Evolutionary conservation across 2,329 filamentous ascomycete genomes (phyloP).

Genomic region (Pseudovirgaria hyperparasitica): DNA sequence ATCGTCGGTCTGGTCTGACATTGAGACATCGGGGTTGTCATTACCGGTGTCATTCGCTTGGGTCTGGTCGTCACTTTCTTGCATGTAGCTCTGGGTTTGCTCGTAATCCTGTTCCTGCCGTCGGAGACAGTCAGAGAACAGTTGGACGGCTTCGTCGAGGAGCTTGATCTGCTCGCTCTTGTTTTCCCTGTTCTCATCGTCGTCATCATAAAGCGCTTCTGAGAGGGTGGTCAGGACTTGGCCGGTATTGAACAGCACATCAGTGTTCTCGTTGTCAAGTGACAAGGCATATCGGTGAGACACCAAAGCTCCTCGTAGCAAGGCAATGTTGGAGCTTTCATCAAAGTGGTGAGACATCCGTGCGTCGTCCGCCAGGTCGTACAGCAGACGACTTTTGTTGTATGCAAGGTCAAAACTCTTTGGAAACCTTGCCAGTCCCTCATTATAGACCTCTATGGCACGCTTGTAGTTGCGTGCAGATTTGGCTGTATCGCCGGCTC

Average conservation of each 20-base stretch:
- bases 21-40: conserved; percentile 11
- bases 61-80: conserved; percentile 15
- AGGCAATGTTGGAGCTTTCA: conserved; percentile 37
- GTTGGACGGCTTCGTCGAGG: conserved; percentile 47
- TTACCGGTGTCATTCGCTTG: conserved; percentile 12
- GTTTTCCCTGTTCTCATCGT: conserved; percentile 11
- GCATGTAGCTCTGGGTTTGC: conserved; percentile 22
- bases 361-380: neutral
- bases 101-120: conserved; percentile 34
- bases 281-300: conserved; percentile 51
- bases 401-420: conserved; percentile 58
- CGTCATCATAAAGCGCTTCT: conserved; percentile 43
- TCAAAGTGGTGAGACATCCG: too few species aligned
- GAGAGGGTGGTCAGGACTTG: conserved; percentile 56
- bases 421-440: conserved; percentile 48
- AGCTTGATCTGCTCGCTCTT: conserved; percentile 37
- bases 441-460: conserved; percentile 53
- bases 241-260: conserved; percentile 59
- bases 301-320: conserved; percentile 46
- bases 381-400: conserved; percentile 41
- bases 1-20: conserved; percentile 4
- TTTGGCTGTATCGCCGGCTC: conserved; percentile 56
- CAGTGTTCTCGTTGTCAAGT: conserved; percentile 49
- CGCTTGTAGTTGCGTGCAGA: conserved; percentile 48
- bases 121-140: conserved; percentile 40